phyloP scores from a whole-genome alignment of 2,329 filamentous ascomycete species.

The Epicoccum sorghinum region DNA sequence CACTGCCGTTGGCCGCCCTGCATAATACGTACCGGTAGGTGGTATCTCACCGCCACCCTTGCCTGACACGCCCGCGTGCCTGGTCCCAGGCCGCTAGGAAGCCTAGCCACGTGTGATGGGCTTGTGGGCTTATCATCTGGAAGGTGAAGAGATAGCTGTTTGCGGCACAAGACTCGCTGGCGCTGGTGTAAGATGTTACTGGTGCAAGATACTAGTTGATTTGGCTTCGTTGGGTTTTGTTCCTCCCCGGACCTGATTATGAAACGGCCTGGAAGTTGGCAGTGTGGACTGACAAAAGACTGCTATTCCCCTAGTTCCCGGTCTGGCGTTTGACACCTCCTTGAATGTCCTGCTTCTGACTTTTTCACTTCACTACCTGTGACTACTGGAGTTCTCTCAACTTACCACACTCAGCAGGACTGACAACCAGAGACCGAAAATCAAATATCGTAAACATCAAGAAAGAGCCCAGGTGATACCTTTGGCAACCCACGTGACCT shows the following conservation, averaged over 20 bases:
- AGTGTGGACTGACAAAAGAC: background rate
- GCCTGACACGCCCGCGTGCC: slow-evolving; percentile 18
- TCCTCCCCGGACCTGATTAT: background rate
- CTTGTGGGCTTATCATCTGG: slow-evolving; percentile 14
- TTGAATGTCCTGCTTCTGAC: no score
- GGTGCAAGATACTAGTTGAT: no score
- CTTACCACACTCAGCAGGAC: no score
- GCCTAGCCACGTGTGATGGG: slow-evolving; percentile 16
- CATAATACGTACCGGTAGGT: background rate
- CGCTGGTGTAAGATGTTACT: background rate
- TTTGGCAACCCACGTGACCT: no score
- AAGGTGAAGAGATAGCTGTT: slow-evolving; percentile 1
- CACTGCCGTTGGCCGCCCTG: background rate
- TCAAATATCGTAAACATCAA: no score
- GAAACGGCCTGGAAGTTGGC: background rate
- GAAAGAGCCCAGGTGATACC: no score
- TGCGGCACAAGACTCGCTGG: slow-evolving; percentile 1
- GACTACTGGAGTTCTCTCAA: no score
- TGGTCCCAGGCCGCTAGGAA: slow-evolving; percentile 4
- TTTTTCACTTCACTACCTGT: no score
- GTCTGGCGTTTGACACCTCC: background rate
- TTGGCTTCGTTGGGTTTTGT: background rate
- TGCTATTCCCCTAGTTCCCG: background rate
- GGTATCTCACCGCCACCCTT: slow-evolving; percentile 7
- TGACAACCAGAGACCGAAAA: no score